Evolutionary conservation across 2,329 filamentous ascomycete species (phyloP), one percentile per base, ranked within the genome.

Genomic region (Niveomyces coronatus): DNA sequence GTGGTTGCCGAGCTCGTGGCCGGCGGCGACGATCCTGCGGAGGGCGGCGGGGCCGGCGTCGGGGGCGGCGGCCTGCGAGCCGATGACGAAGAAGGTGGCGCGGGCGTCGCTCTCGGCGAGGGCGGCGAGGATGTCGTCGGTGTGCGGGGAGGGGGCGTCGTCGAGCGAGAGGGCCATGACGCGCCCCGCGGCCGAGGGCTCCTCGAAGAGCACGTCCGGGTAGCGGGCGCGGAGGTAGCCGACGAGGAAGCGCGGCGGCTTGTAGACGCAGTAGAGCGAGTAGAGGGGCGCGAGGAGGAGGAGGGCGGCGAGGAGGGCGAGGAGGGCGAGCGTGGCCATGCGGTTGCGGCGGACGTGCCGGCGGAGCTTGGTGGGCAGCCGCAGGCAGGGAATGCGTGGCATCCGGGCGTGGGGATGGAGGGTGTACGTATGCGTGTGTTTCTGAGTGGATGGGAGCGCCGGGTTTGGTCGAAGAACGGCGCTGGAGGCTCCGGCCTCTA

Each of bases 81-180:
- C 87, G 49, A 94, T 94, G 22, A 93, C 70, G 58, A 94, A 95
- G 57, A 94, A 91, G 0, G 87, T 94, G 0, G 87, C 87, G 15
- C 68, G 74, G 11, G 81, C 85, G 40, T 71, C 68, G 52, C 85
- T 70, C 17, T 66, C 65, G 37, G 67, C 63, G n/a, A 94, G 67
- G 0, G 85, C 62, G 30, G 75, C 61, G 39, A 87, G 62, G 42
- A 94, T 87, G 40, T 79, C 74, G 31, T 60, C 53, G 2, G 87
- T 93, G 56, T 84, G 70, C 30, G 70, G 60, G 2, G 82, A 88
- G 0, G 87, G 87, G 19, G 79, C 82, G 60, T 94, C 87, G 63
- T 94, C 87, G 51, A 94, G 81, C 1, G 85, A 94, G 27, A 95
- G 68, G 0, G 85, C 87, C 14, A 94, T 68, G 18, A 89, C 61